Percentiles rank a stretch among this genome's conserved stretches.
Conservation (phyloP, 2,329 filamentous ascomycete genomes). For the Exophiala bonariae region DNA sequence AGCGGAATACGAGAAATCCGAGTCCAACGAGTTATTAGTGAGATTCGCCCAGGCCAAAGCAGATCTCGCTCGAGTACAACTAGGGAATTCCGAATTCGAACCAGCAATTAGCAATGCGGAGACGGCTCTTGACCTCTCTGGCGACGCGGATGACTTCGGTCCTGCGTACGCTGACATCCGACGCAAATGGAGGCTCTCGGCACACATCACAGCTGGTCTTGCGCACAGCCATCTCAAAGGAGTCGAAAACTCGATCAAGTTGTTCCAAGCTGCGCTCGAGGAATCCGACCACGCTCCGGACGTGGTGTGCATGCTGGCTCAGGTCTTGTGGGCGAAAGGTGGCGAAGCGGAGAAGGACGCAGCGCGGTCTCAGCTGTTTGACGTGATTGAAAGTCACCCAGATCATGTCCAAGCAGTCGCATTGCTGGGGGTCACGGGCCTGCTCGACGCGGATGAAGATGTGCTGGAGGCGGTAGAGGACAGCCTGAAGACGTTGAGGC, state of each 20-base stretch:
- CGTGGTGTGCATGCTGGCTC: slow-evolving; percentile 80
- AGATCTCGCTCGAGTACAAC: slow-evolving; percentile 80
- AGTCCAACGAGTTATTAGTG: slow-evolving; percentile 71
- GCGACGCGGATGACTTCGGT: slow-evolving; percentile 66
- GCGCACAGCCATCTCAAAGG: slow-evolving; percentile 72
- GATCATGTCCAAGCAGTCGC: slow-evolving; percentile 78
- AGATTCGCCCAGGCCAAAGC: slow-evolving; percentile 80
- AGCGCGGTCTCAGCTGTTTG: slow-evolving; percentile 77
- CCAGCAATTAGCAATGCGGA: slow-evolving; percentile 78
- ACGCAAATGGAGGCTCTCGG: slow-evolving; percentile 73
- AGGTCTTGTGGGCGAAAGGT: slow-evolving; percentile 91
- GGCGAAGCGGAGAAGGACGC: slow-evolving; percentile 70
- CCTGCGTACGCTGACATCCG: slow-evolving; percentile 63
- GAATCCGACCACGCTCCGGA: slow-evolving; percentile 73
- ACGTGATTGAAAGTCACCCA: slow-evolving; percentile 70
- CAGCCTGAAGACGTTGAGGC: slow-evolving; percentile 73
- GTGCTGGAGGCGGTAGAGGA: slow-evolving; percentile 76
- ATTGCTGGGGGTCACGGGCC: slow-evolving; percentile 78
- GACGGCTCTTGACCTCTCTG: slow-evolving; percentile 73
- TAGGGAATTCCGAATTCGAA: slow-evolving; percentile 66
- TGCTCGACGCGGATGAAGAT: slow-evolving; percentile 77
- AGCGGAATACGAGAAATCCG: slow-evolving; percentile 78
- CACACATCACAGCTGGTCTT: slow-evolving; percentile 81
- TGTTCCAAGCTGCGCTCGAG: slow-evolving; percentile 76
- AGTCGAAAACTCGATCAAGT: slow-evolving; percentile 69